Conservation (phyloP, 73 alveolate species). For the Tetrahymena malaccensis region DNA sequence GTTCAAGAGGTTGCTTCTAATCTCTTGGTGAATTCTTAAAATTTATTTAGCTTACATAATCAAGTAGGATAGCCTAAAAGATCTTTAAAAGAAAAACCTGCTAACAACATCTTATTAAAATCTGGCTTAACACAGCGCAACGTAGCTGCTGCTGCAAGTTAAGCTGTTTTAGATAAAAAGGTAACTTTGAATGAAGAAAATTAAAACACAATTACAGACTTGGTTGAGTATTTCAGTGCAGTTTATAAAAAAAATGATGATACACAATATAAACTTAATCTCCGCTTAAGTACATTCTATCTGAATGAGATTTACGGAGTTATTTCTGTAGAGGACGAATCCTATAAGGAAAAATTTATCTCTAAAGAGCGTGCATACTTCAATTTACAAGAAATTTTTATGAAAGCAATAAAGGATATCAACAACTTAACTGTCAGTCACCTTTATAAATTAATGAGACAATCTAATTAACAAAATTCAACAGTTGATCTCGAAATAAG, state of each 20-base stretch:
- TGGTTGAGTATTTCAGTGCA: not conserved
- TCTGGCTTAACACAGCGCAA: not conserved
- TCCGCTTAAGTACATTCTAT: not conserved
- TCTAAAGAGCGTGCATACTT: not conserved
- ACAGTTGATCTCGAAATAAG: not conserved
- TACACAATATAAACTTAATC: not conserved
- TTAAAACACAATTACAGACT: not conserved
- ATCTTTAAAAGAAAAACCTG: not conserved
- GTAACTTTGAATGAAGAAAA: not conserved
- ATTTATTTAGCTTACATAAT: not conserved
- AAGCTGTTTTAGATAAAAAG: not conserved
- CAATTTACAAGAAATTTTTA: not conserved
- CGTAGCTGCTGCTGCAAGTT: not conserved
- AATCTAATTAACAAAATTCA: not conserved
- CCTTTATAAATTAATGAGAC: not conserved
- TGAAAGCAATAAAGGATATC: not conserved
- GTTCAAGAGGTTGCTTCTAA: not conserved
- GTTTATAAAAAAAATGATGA: not conserved
- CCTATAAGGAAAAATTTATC: not conserved
- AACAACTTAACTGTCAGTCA: not conserved
- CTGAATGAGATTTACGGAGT: not conserved
- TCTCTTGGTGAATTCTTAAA: not conserved
- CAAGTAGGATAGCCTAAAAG: not conserved
- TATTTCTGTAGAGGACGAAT: not conserved
- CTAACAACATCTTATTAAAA: not conserved